A percentile compares a stretch with the other conserved stretches of the same genome.
Evolutionary conservation across 306 rosid species (phyloP).

Genomic region (Cucumis sativus): Cucumber_9930_V3 NC_026658.2:18839001-18839500

Average conservation of each 20-base stretch:
- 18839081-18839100: constrained; percentile 41
- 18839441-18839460: background rate
- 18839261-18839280: constrained; percentile 51
- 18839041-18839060: constrained; percentile 50
- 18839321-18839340: constrained; percentile 66
- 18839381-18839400: constrained; percentile 50
- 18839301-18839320: constrained; percentile 53
- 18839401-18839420: constrained; percentile 64
- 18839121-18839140: constrained; percentile 39
- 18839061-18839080: constrained; percentile 40
- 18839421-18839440: constrained; percentile 54
- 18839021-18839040: constrained; percentile 50
- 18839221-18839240: too few relatives aligned
- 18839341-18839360: constrained; percentile 84
- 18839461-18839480: background rate
- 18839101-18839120: constrained; percentile 22
- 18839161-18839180: background rate
- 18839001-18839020: constrained; percentile 7
- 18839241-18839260: constrained; percentile 18
- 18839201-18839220: too few relatives aligned
- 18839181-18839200: background rate
- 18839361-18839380: constrained; percentile 67
- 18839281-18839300: constrained; percentile 59
- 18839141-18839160: constrained; percentile 58
- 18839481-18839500: background rate